Percentiles rank a stretch among this genome's conserved stretches.
Evolutionary conservation across 2,329 filamentous ascomycete species (phyloP).

Genomic region (Penicillium sp.): DNA sequence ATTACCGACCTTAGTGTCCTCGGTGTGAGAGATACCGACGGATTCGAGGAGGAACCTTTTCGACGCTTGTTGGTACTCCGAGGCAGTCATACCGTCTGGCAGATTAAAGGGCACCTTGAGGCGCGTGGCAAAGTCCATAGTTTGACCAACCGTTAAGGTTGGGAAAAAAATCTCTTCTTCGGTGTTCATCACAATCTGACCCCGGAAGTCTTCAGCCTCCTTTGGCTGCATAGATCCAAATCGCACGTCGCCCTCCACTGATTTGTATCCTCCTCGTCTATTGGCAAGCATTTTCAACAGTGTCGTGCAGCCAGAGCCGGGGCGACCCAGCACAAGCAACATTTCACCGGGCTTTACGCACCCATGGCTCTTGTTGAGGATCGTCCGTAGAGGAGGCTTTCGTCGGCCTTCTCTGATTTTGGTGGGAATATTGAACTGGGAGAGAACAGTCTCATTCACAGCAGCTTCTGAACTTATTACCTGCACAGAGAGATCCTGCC

Average conservation of each 20-base stretch:
- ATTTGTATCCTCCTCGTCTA: slow-evolving; percentile 57
- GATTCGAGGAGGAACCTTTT: slow-evolving; percentile 57
- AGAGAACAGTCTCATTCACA: slow-evolving; percentile 63
- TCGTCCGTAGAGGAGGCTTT: slow-evolving; percentile 60
- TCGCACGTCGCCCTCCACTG: slow-evolving; percentile 57
- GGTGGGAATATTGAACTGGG: slow-evolving; percentile 57
- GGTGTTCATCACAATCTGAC: slow-evolving; percentile 58
- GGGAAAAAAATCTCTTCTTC: slow-evolving; percentile 55
- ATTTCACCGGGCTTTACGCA: slow-evolving; percentile 72
- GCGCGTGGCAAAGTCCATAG: slow-evolving; percentile 55
- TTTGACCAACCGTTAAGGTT: slow-evolving; percentile 51
- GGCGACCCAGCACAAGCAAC: slow-evolving; percentile 66
- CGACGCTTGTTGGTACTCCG: slow-evolving; percentile 48
- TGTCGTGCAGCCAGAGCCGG: slow-evolving; percentile 68
- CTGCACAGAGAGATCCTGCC: slow-evolving; percentile 62
- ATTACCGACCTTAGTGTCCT: slow-evolving; percentile 65
- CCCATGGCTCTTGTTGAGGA: slow-evolving; percentile 64
- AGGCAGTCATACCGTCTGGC: slow-evolving; percentile 44
- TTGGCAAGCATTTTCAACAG: slow-evolving; percentile 69
- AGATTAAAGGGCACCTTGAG: slow-evolving; percentile 55
- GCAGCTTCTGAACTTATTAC: slow-evolving; percentile 61
- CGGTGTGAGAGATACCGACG: slow-evolving; percentile 58
- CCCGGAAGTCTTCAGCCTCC: slow-evolving; percentile 49
- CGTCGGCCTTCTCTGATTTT: slow-evolving; percentile 53
- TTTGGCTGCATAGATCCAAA: slow-evolving; percentile 50